phyloP scores from a whole-genome alignment of 2,329 filamentous ascomycete genomes.

The Trichophyton schoenleinii region DNA sequence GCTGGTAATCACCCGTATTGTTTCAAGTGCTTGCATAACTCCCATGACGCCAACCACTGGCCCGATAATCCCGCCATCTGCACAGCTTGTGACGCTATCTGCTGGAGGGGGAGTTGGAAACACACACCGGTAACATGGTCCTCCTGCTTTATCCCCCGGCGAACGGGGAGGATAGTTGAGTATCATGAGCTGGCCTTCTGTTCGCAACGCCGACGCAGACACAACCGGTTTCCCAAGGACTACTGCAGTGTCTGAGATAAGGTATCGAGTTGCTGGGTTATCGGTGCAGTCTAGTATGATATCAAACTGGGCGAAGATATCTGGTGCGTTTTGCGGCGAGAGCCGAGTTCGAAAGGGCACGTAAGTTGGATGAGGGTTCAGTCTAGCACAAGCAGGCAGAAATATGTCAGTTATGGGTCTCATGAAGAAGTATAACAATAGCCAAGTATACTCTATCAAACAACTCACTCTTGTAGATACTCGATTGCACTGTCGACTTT shows the following conservation, averaged over 20 bases:
- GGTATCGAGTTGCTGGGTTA: constrained; percentile 78
- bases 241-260: constrained; percentile 83
- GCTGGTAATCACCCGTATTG: constrained; percentile 63
- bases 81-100: constrained; percentile 70
- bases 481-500: constrained; percentile 69
- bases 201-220: constrained; percentile 77
- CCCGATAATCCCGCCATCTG: constrained; percentile 83
- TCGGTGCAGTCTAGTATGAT: constrained; percentile 91
- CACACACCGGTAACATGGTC: constrained; percentile 87
- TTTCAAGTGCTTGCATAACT: constrained; percentile 77
- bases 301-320: constrained; percentile 60
- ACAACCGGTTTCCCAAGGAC: constrained; percentile 66
- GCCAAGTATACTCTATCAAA: neutral
- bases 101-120: constrained; percentile 80
- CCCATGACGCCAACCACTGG: constrained; percentile 92
- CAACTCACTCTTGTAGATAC: constrained; percentile 43
- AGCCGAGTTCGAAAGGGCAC: constrained; percentile 52
- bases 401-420: neutral
- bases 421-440: neutral
- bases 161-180: constrained; percentile 65
- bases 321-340: constrained; percentile 52
- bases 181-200: constrained; percentile 79
- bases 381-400: constrained; percentile 29
- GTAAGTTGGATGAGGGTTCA: constrained; percentile 63
- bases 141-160: constrained; percentile 46